Base-by-base conservation (phyloP, 345 rosid genomes). In the Tarenaya hassleriana region DNA sequence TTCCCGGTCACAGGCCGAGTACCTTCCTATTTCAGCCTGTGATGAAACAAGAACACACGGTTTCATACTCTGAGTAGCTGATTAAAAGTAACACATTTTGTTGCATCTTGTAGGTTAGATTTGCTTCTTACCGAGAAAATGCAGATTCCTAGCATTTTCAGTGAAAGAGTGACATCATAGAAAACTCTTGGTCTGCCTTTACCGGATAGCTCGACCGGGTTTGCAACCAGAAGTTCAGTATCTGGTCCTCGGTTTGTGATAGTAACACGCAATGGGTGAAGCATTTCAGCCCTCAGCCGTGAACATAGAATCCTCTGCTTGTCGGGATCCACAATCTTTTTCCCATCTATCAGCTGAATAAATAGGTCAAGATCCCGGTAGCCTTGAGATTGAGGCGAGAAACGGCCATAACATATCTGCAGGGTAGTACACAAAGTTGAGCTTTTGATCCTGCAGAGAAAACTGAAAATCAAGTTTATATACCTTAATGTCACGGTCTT, bases 11-110 rank as follows among this genome's bases (percentile, higher is more conserved):
- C 75, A 64, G 17, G 78, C 52, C 3, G 76, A 74, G 61, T 71
- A 64, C 49, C 97, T 76, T 66, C 90, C 86, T 16, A 86, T 89
- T 66, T 83, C 90, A 67, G 97, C 97, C 95, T 89, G 42, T 9
- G 11, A 31, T 10, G 20, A 6, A 43, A 56, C 5, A 1, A 19
- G 4, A 16, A 40, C 38, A 52, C 37, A 7, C 15, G 42, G 39
- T 46, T n/a, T 59, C 21, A 18, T 7, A 38, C 14, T 58, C 27
- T 34, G 29, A 43, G 33, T 39, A 46, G 16, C n/a, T 52, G 41
- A 37, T 45, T n/a, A 3, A 0, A 16, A 11, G 7, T 2, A 24
- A 2, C 29, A 2, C 29, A 2, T 24, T 24, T 24, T 24, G 29
- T 5, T 24, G 29, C 29, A 27, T 7, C 27, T 29, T 13, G 11